Base-by-base conservation (phyloP, 2,329 filamentous ascomycete species). In the Pseudogymnoascus sp. region DNA sequence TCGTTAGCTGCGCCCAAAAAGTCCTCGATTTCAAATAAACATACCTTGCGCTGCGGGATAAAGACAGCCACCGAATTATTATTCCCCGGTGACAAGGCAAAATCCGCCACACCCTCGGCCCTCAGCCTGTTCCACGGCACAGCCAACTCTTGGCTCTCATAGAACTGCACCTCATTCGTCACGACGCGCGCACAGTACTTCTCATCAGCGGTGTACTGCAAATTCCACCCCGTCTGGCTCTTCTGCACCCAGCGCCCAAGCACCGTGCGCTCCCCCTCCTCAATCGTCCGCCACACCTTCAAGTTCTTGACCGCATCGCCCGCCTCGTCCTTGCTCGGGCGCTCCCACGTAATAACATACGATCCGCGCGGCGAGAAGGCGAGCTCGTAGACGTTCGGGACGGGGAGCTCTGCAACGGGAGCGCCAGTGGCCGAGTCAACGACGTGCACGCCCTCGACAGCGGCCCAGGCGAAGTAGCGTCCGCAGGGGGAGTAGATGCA, bases 121-220 rank as follows among this genome's bases (percentile, higher is more conserved):
- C 89, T 88, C 74, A 99, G 81, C 81, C 96, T 96, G 77, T 96
- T 96, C 92, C 92, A 97, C 66, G 96, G 91, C 59, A 86, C 92
- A 69, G 83, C 80, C 72, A 97, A 81, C 74, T 97, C 88, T 68
- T 88, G 83, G 75, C 91, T 94, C 77, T 96, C 84, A 80, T 93
- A 97, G 76, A 99, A 96, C 72, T 97, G 94, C 63, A 99, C 90
- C 80, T 97, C 92, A 75, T 99, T 99, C 76, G 91, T 97, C 71
- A 97, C 93, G 66, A 88, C 83, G 69, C 94, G 91, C 68, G 93
- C 94, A 75, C 93, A 97, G 76, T 91, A 93, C 75, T 87, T 85
- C 82, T 99, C 94, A 74, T 99, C 94, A 64, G 85, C 84, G 31
- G 92, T 96, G 77, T 97, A 99, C 78, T 97, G 93, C 73, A 99